phyloP scores from a whole-genome alignment of 164 flowering plant genomes.

The Cinnamomum chago region DNA sequence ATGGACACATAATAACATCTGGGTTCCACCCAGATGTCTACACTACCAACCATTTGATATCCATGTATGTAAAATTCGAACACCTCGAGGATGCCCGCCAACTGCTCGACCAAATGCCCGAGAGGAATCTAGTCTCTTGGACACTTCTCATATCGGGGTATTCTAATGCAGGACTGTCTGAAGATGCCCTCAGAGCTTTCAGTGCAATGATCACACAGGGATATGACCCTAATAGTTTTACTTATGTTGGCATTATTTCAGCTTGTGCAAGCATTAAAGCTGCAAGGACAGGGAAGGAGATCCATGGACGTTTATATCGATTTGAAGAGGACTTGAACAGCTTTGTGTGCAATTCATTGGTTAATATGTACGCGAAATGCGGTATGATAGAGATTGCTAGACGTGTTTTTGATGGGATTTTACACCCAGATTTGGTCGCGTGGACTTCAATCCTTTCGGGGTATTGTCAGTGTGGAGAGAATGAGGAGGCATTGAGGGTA shows the following conservation, averaged over 20 bases:
- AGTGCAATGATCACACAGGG: constrained; percentile 29
- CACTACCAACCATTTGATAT: constrained; percentile 33
- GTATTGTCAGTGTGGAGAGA: constrained; percentile 29
- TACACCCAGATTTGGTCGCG: constrained; percentile 26
- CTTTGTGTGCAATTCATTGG: constrained; percentile 32
- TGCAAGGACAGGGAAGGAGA: constrained; percentile 33
- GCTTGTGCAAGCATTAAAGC: constrained; percentile 15
- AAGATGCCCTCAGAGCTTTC: constrained; percentile 11
- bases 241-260: constrained; percentile 13
- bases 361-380: constrained; percentile 47
- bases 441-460: constrained; percentile 36
- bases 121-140: constrained; percentile 18
- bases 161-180: constrained; percentile 5
- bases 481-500: constrained; percentile 29
- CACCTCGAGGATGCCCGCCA: constrained; percentile 4
- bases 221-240: constrained; percentile 27
- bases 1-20: constrained; percentile 28
- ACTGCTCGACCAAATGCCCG: constrained; percentile 12
- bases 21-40: constrained; percentile 29
- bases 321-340: constrained; percentile 18
- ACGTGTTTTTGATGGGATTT: constrained; percentile 29
- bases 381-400: constrained; percentile 23
- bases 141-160: constrained; percentile 15
- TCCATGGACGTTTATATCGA: constrained; percentile 37
- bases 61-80: constrained; percentile 14